Evolutionary conservation across 2,329 filamentous ascomycete genomes (phyloP).

Genomic region (Claviceps digitariae): DNA sequence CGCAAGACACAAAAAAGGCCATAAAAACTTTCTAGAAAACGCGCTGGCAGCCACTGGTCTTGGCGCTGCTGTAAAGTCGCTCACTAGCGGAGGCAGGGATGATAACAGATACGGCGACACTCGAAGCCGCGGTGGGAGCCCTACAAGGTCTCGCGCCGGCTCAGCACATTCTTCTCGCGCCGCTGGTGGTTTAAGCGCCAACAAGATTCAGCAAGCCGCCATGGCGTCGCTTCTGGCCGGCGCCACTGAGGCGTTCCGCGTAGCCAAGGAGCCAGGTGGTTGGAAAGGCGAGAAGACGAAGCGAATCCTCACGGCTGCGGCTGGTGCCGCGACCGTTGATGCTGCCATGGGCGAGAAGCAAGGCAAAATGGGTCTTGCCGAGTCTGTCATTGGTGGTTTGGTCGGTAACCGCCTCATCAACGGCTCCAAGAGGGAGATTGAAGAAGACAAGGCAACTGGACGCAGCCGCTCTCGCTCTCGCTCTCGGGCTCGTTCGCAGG

Average conservation of each 20-base stretch:
- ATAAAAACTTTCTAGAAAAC: slow-evolving; percentile 51
- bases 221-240: slow-evolving; percentile 84
- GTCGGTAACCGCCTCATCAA: slow-evolving; percentile 77
- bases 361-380: slow-evolving; percentile 71
- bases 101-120: slow-evolving; percentile 26
- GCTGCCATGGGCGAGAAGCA: slow-evolving; percentile 58
- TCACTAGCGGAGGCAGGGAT: slow-evolving; percentile 33
- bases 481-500: slow-evolving; percentile 47
- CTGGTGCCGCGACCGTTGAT: slow-evolving; percentile 76
- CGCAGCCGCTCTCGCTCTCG: slow-evolving; percentile 60
- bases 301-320: slow-evolving; percentile 77
- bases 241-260: slow-evolving; percentile 82
- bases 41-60: slow-evolving; percentile 48
- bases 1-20: slow-evolving; percentile 42
- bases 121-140: slow-evolving; percentile 35
- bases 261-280: slow-evolving; percentile 74
- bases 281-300: slow-evolving; percentile 90
- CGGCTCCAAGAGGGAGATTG: slow-evolving; percentile 56
- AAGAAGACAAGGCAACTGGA: slow-evolving; percentile 43
- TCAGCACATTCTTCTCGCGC: slow-evolving; percentile 38
- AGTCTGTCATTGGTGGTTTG: slow-evolving; percentile 80
- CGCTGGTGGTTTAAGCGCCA: slow-evolving; percentile 24
- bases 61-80: slow-evolving; percentile 46
- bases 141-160: slow-evolving; percentile 31
- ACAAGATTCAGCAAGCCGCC: slow-evolving; percentile 70